phyloP scores from a whole-genome alignment of 202 grass and related monocot genomes.

The Setaria italica region DNA sequence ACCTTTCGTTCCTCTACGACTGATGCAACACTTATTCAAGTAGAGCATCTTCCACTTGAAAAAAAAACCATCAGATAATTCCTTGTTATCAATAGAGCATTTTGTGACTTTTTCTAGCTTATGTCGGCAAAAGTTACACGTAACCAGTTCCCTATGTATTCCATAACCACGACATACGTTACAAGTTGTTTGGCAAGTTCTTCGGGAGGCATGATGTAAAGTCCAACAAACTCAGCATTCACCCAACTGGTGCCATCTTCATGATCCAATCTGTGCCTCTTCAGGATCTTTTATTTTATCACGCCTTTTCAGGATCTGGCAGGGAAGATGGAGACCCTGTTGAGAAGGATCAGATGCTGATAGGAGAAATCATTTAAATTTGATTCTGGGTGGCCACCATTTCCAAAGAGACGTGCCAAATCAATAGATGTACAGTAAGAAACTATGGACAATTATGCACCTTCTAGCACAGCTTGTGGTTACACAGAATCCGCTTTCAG shows the following conservation, averaged over 20 bases:
- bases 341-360: background rate
- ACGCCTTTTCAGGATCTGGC: background rate
- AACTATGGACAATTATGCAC: background rate
- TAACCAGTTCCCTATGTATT: background rate
- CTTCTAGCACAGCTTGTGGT: background rate
- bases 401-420: background rate
- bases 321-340: background rate
- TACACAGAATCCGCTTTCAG: background rate
- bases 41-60: background rate
- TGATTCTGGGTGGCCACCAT: background rate
- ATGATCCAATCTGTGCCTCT: background rate
- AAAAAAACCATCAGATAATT: background rate
- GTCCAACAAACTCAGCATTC: background rate
- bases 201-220: background rate
- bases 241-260: background rate
- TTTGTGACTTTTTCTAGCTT: background rate
- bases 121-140: background rate
- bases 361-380: background rate
- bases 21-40: background rate
- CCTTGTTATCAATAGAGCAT: background rate
- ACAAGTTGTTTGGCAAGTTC: background rate
- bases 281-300: background rate
- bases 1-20: background rate
- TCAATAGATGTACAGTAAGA: background rate
- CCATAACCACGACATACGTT: background rate